Conservation (phyloP, 1,284 basidiomycete species). For the Dichomitus squalens region DNA sequence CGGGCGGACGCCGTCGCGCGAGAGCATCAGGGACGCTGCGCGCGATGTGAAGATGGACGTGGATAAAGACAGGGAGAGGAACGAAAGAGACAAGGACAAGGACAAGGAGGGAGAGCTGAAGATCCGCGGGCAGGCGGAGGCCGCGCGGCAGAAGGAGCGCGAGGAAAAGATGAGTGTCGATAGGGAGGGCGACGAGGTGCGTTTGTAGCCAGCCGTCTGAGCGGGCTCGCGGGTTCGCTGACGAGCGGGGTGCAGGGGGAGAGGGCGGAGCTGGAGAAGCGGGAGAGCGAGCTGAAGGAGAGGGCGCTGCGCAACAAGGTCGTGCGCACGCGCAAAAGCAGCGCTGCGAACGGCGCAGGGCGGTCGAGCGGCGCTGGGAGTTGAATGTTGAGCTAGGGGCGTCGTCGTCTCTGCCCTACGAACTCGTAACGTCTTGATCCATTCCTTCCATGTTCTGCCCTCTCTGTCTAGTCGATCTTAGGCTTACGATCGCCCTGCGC, state of each 20-base stretch:
- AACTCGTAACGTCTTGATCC: slow-evolving; percentile 7
- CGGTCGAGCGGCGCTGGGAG: neutral
- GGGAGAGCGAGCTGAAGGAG: slow-evolving; percentile 78
- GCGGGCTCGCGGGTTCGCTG: neutral
- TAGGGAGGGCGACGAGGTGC: neutral
- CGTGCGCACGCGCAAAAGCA: slow-evolving; percentile 63
- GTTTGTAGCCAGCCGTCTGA: neutral
- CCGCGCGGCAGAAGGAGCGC: slow-evolving; percentile 51
- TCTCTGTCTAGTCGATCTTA: neutral
- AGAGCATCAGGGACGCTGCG: slow-evolving; percentile 26
- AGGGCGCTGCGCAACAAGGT: slow-evolving; percentile 80
- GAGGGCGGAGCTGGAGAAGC: slow-evolving; percentile 45
- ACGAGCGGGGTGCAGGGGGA: slow-evolving; percentile 14
- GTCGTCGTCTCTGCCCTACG: neutral
- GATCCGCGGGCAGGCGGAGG: slow-evolving; percentile 71
- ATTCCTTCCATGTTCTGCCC: neutral
- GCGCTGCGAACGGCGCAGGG: slow-evolving; percentile 13
- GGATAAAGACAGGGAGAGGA: slow-evolving; percentile 37
- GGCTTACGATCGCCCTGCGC: slow-evolving; percentile 3
- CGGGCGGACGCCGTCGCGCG: slow-evolving; percentile 15
- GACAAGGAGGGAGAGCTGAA: slow-evolving; percentile 52
- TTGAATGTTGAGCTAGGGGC: neutral
- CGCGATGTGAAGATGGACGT: slow-evolving; percentile 46
- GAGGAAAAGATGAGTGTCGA: slow-evolving; percentile 25
- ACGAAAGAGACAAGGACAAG: slow-evolving; percentile 32